These are phyloP conservation scores for Salix exigua DNA, from an alignment of 345 rosid species.

Conservation along the genomic window DNA sequence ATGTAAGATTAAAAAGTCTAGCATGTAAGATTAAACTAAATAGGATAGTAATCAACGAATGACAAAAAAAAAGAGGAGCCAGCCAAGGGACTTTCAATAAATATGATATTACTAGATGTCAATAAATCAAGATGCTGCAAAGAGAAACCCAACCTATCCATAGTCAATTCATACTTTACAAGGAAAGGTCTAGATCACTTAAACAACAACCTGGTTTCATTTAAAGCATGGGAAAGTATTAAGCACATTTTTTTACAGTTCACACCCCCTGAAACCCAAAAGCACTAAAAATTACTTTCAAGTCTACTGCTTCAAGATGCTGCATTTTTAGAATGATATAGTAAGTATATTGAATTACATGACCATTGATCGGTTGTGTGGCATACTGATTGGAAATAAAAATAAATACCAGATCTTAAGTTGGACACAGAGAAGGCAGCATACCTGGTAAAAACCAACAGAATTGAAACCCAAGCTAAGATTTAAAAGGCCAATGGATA, in stretches of 20 bases:
- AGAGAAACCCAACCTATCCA: not conserved
- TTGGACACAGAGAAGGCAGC: slow-evolving; percentile 9
- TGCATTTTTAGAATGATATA: not conserved
- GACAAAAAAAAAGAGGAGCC: not conserved
- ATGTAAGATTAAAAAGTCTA: not conserved
- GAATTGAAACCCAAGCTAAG: slow-evolving; percentile 99
- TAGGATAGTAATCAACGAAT: not conserved
- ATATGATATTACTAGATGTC: not conserved
- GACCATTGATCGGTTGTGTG: not conserved
- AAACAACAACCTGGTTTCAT: not conserved
- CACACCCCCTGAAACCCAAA: not conserved
- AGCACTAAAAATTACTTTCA: not conserved
- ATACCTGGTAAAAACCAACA: slow-evolving; percentile 98
- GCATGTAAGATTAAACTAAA: not conserved
- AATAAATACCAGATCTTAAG: not conserved
- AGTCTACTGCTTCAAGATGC: not conserved
- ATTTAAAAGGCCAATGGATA: slow-evolving; percentile 92
- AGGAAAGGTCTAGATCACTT: not conserved
- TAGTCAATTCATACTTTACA: not conserved
- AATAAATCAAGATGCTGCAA: not conserved
- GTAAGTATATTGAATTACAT: not conserved
- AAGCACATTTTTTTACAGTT: not conserved
- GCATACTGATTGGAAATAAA: not conserved
- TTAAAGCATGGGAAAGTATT: not conserved
- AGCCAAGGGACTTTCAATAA: not conserved